Evolutionary conservation across 1,284 basidiomycete species (phyloP).

Genomic region (Ustilago trichophora): DNA sequence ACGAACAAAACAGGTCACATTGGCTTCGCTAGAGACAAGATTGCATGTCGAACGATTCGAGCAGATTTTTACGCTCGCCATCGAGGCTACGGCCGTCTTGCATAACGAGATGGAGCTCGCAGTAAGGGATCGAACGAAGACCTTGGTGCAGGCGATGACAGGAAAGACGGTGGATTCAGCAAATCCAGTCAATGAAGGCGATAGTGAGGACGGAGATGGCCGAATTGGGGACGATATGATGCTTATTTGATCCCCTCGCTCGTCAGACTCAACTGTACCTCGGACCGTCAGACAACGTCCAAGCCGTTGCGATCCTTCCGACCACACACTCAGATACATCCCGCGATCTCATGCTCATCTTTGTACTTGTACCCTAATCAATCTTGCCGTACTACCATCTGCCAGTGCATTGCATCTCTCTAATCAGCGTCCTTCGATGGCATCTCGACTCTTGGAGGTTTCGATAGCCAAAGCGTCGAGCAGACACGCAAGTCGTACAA

Average conservation of each 20-base stretch:
- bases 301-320: no score
- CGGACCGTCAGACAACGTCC: no score
- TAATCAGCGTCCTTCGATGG: no score
- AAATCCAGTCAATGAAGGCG: neutral
- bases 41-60: slow-evolving; percentile 90
- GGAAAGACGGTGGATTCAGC: slow-evolving; percentile 32
- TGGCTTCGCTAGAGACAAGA: slow-evolving; percentile 93
- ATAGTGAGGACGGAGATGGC: slow-evolving; percentile 5
- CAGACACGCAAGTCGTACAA: no score
- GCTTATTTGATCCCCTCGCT: slow-evolving; percentile 22
- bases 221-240: slow-evolving; percentile 21
- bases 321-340: no score
- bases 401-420: no score
- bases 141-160: slow-evolving; percentile 70
- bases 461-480: no score
- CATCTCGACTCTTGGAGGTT: no score
- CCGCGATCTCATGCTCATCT: no score
- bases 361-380: no score
- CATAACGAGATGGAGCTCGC: slow-evolving; percentile 84
- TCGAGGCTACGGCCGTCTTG: slow-evolving; percentile 80
- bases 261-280: no score
- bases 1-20: slow-evolving; percentile 79
- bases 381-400: no score
- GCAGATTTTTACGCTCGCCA: slow-evolving; percentile 82
- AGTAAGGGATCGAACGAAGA: slow-evolving; percentile 75